phyloP scores from a whole-genome alignment of 1,284 basidiomycete genomes.

The Ustilago esculenta region DNA sequence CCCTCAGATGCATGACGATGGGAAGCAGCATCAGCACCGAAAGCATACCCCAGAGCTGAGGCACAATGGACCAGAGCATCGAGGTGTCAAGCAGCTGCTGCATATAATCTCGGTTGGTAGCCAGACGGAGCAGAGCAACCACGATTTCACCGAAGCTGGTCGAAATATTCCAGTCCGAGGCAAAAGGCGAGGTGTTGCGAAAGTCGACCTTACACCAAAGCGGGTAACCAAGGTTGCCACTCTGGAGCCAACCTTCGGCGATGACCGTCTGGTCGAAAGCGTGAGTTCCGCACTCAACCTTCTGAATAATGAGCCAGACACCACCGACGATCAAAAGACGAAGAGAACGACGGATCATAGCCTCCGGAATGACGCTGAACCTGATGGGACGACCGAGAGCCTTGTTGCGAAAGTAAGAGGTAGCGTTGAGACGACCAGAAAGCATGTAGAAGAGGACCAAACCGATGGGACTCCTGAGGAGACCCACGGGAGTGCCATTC shows the following conservation, averaged over 20 bases:
- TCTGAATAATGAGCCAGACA: slow-evolving; percentile 67
- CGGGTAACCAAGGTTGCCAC: slow-evolving; percentile 66
- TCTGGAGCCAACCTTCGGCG: slow-evolving; percentile 58
- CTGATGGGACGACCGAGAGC: slow-evolving; percentile 63
- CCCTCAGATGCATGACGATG: slow-evolving; percentile 65
- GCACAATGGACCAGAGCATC: slow-evolving; percentile 68
- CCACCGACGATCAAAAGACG: slow-evolving; percentile 68
- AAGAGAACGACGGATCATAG: slow-evolving; percentile 68
- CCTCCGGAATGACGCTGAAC: slow-evolving; percentile 64
- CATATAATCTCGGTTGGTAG: slow-evolving; percentile 67
- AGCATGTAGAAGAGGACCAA: slow-evolving; percentile 63
- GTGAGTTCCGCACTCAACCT: slow-evolving; percentile 54
- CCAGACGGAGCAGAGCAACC: slow-evolving; percentile 66
- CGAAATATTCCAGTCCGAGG: slow-evolving; percentile 33
- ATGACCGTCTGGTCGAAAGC: slow-evolving; percentile 61
- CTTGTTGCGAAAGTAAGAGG: slow-evolving; percentile 64
- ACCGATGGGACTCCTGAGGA: slow-evolving; percentile 37
- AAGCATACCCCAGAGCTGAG: slow-evolving; percentile 69
- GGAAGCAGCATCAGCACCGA: slow-evolving; percentile 68
- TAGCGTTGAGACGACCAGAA: slow-evolving; percentile 67
- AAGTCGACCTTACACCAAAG: slow-evolving; percentile 67
- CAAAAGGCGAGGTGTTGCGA: slow-evolving; percentile 27
- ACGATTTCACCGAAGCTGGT: slow-evolving; percentile 65
- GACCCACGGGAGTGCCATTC: slow-evolving; percentile 62
- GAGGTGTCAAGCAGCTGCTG: slow-evolving; percentile 68